Conservation (phyloP, 495 filamentous ascomycete species). For the Trichocladium uniseriatum region DNA sequence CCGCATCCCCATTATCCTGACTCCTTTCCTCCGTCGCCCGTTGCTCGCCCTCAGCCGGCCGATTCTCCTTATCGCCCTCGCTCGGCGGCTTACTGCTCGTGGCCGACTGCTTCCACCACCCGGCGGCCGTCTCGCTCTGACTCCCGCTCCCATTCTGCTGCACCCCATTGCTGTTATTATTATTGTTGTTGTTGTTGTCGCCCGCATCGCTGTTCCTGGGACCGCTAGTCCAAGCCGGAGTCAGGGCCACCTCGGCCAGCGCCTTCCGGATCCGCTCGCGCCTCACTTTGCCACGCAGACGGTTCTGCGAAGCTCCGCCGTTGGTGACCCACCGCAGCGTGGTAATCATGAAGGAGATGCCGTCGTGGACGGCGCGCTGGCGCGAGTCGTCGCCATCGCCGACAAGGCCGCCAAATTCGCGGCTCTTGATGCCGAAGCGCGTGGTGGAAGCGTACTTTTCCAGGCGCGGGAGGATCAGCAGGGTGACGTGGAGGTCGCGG, state of each 20-base stretch:
- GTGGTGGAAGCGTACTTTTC: conserved; percentile 65
- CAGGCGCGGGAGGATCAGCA: conserved; percentile 72
- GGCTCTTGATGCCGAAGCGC: conserved; percentile 68
- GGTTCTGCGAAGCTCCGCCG: conserved; percentile 53
- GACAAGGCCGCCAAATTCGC: conserved; percentile 53
- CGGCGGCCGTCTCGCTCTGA: not conserved
- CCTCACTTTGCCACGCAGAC: conserved; percentile 38
- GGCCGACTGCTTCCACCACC: conserved; percentile 17
- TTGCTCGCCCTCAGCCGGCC: not conserved
- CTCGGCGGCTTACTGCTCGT: conserved; percentile 15
- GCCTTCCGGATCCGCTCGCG: conserved; percentile 42
- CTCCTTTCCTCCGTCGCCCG: not conserved
- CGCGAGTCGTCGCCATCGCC: conserved; percentile 15
- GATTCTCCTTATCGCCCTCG: conserved; percentile 40
- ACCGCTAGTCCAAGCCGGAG: conserved; percentile 19
- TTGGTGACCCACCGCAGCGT: conserved; percentile 71
- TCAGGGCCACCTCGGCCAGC: conserved; percentile 33
- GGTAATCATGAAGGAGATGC: conserved; percentile 77
- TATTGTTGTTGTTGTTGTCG: conserved; percentile 1
- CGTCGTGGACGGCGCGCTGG: conserved; percentile 55
- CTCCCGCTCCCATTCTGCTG: not conserved
- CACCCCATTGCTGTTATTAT: not conserved
- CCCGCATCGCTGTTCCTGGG: not conserved
- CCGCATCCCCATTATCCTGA: not conserved
- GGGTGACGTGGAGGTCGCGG: conserved; percentile 72